A percentile compares a stretch with the other conserved stretches of the same genome.
These are phyloP conservation scores for Lachancea waltii DNA, from an alignment of 805 yeast genomes.

Conservation along the genomic window DNA sequence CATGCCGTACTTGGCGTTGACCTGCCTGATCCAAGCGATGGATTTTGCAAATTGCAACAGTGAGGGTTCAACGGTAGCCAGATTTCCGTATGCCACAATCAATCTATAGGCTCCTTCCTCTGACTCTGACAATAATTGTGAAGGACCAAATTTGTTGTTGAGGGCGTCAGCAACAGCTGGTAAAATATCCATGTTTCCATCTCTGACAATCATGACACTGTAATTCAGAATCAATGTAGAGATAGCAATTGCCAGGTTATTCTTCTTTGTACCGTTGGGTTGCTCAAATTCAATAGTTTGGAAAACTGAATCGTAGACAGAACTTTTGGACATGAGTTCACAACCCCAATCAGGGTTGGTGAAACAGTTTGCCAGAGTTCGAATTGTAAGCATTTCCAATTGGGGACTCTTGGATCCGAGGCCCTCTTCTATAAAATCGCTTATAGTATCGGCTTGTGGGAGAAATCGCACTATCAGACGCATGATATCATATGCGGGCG, in stretches of 20 bases:
- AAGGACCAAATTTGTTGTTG: slow-evolving; percentile 25
- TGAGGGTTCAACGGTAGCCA: slow-evolving; percentile 33
- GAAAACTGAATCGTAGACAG: slow-evolving; percentile 37
- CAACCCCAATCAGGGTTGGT: slow-evolving; percentile 42
- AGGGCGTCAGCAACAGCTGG: slow-evolving; percentile 29
- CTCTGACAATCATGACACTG: slow-evolving; percentile 34
- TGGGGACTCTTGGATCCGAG: slow-evolving; percentile 24
- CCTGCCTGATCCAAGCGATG: slow-evolving; percentile 25
- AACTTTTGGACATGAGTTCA: slow-evolving; percentile 31
- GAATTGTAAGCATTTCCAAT: slow-evolving; percentile 45
- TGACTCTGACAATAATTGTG: slow-evolving; percentile 32
- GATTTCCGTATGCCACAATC: slow-evolving; percentile 56
- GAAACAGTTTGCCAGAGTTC: slow-evolving; percentile 53
- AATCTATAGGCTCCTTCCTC: slow-evolving; percentile 68
- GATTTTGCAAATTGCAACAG: slow-evolving; percentile 29
- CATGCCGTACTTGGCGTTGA: slow-evolving; percentile 17
- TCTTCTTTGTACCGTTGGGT: slow-evolving; percentile 25
- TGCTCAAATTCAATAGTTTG: slow-evolving; percentile 31
- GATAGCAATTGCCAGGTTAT: slow-evolving; percentile 35
- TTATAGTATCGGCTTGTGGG: slow-evolving; percentile 35
- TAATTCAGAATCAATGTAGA: slow-evolving; percentile 49
- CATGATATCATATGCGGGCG: slow-evolving; percentile 55
- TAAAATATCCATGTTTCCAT: slow-evolving; percentile 26
- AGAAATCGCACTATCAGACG: slow-evolving; percentile 43
- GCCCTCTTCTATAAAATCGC: slow-evolving; percentile 40